Conservation (phyloP, 2,329 filamentous ascomycete species). For the Exophiala sp. region DNA sequence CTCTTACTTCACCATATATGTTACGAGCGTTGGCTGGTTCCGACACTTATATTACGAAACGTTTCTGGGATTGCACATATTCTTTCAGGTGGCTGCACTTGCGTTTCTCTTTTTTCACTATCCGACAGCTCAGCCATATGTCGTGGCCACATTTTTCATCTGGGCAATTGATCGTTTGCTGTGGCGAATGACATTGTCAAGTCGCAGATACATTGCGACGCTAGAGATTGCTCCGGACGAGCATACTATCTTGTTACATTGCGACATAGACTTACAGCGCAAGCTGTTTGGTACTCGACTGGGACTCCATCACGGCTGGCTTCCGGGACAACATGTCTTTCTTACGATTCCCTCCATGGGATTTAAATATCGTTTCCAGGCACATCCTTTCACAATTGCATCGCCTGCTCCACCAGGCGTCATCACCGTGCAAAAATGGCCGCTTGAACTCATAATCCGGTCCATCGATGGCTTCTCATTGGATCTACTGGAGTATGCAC, state of each 20-base stretch:
- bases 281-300: constrained; percentile 26
- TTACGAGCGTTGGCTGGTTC: constrained; percentile 60
- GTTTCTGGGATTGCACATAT: constrained; percentile 58
- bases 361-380: constrained; percentile 53
- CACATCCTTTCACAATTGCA: constrained; percentile 66
- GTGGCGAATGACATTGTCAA: constrained; percentile 55
- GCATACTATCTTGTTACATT: constrained; percentile 49
- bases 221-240: constrained; percentile 55
- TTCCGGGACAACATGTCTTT: constrained; percentile 62
- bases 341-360: constrained; percentile 57
- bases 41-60: constrained; percentile 61
- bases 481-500: constrained; percentile 53
- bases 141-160: constrained; percentile 52
- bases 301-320: constrained; percentile 52
- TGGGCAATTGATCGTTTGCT: constrained; percentile 57
- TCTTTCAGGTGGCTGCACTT: constrained; percentile 55
- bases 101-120: constrained; percentile 61
- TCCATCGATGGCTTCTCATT: constrained; percentile 59
- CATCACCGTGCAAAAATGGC: constrained; percentile 40
- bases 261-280: constrained; percentile 15
- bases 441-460: constrained; percentile 54
- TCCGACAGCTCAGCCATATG: constrained; percentile 50
- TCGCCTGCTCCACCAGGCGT: constrained; percentile 37
- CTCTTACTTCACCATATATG: constrained; percentile 59
- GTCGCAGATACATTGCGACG: constrained; percentile 47